Percentiles rank a stretch among this genome's conserved stretches.
Evolutionary conservation across 305 asterid species (phyloP).

Genomic region (Fraxinus velutina): DNA sequence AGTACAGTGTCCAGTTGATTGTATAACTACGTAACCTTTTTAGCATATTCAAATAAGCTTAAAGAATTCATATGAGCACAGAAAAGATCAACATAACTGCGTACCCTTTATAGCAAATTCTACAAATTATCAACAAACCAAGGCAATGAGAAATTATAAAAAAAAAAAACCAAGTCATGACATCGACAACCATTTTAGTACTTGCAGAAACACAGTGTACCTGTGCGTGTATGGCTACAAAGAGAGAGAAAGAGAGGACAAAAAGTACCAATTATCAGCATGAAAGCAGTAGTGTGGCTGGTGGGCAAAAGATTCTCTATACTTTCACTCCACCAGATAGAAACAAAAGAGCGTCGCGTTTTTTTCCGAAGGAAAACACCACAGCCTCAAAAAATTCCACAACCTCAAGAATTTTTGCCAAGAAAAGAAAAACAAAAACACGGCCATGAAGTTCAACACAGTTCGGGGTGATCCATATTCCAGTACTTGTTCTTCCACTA

Average conservation of each 20-base stretch:
- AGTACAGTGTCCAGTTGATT: slow-evolving; percentile 22
- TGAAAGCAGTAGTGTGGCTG: neutral
- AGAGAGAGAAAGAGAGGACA: slow-evolving; percentile 10
- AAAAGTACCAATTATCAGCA: slow-evolving; percentile 24
- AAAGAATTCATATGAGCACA: slow-evolving; percentile 16
- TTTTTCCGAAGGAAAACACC: slow-evolving; percentile 32
- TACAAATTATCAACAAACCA: slow-evolving; percentile 3
- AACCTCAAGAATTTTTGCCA: neutral
- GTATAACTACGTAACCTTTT: neutral
- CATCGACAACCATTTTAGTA: slow-evolving; percentile 4
- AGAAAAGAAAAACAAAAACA: neutral
- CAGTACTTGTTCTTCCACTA: neutral
- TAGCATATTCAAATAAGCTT: slow-evolving; percentile 8
- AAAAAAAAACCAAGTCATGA: neutral
- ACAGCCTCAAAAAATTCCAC: slow-evolving; percentile 38
- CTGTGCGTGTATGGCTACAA: neutral
- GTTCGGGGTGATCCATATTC: neutral
- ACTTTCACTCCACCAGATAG: neutral
- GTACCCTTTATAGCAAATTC: slow-evolving; percentile 10
- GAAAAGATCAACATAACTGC: slow-evolving; percentile 2
- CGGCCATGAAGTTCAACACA: neutral
- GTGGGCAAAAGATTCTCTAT: neutral
- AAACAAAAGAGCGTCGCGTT: slow-evolving; percentile 19
- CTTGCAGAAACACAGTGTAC: neutral
- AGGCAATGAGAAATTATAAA: slow-evolving; percentile 3